Base-by-base conservation (phyloP, 768 basidiomycete genomes). In the Russula emetica region DNA sequence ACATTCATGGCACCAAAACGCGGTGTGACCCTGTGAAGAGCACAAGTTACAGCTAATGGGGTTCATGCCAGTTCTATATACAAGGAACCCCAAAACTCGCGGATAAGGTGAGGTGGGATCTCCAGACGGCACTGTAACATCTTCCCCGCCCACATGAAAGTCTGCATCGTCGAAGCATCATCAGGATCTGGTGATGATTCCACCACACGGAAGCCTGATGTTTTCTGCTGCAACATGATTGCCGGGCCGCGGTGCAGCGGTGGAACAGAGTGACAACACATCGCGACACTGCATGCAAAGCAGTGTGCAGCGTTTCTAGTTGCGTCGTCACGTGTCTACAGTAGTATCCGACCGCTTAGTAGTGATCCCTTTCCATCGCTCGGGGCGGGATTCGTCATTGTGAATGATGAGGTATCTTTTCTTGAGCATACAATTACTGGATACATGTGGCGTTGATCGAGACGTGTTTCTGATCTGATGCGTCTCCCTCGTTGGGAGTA, bases 401-500 rank as follows among this genome's bases (percentile, higher is more conserved):
- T 22, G 45, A 11, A 22, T 47, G 45, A 47, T 22, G 47, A 47
- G 47, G 14, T 9, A 50, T 50, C 26, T 50, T 50, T 50, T 20
- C 51, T 20, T 10, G 51, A 52, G 51, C 20, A 52, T 20, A 28
- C 30, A 52, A 52, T 26, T 34, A 38, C 36, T 30, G 11, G 26
- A 26, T 20, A 32, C 20, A 45, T 24, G 14, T 24, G 53, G 18
- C 16, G 26, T 47, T 49, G 26, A 55, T 47, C 47, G 3, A 28
- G 61, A 52, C 11, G 26, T 8, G 13, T 53, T n/a, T 63, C 55
- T 30, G 51, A 36, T 53, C 50, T 38, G 40, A 47, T 26, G 44
- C 16, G 22, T 24, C n/a, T 28, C 34, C 36, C 24, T 22, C 51
- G 26, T 53, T 47, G 2, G 62, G 47, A 52, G 52, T 26, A 59